phyloP scores from a whole-genome alignment of 2,329 filamentous ascomycete species.

The Aspergillus costaricaensis region DNA sequence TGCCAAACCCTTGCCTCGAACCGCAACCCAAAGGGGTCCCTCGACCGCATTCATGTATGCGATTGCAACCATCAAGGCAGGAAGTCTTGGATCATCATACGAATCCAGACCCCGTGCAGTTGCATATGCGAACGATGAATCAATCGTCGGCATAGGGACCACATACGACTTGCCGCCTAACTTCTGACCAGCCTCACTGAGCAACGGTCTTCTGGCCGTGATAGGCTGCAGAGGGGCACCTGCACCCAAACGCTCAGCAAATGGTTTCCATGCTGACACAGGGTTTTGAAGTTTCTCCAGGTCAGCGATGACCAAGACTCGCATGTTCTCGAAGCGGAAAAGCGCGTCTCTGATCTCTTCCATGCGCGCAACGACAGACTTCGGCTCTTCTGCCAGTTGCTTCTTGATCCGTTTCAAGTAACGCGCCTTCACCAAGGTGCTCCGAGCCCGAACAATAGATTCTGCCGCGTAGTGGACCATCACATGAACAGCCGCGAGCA shows the following conservation, averaged over 20 bases:
- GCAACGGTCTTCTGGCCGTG: slow-evolving; percentile 67
- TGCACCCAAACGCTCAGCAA: slow-evolving; percentile 57
- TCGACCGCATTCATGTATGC: slow-evolving; percentile 92
- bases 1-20: slow-evolving; percentile 88
- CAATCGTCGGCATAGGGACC: slow-evolving; percentile 86
- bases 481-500: slow-evolving; percentile 64
- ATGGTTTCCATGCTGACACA: slow-evolving; percentile 74
- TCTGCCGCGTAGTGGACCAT: slow-evolving; percentile 79
- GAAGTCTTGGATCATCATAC: slow-evolving; percentile 74
- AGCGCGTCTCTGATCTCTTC: slow-evolving; percentile 73
- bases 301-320: slow-evolving; percentile 80
- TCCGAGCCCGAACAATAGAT: slow-evolving; percentile 74
- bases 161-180: slow-evolving; percentile 77
- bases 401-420: slow-evolving; percentile 85
- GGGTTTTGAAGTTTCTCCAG: slow-evolving; percentile 72
- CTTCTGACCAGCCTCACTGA: slow-evolving; percentile 71
- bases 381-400: slow-evolving; percentile 73
- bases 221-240: slow-evolving; percentile 67
- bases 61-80: slow-evolving; percentile 82
- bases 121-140: slow-evolving; percentile 84
- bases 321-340: slow-evolving; percentile 82
- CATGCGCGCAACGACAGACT: slow-evolving; percentile 74
- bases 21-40: slow-evolving; percentile 89
- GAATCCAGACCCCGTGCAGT: slow-evolving; percentile 73
- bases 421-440: slow-evolving; percentile 80